Evolutionary conservation across 176 grass and related monocot genomes (phyloP).

Genomic region (Rhynchospora tenuis): DNA sequence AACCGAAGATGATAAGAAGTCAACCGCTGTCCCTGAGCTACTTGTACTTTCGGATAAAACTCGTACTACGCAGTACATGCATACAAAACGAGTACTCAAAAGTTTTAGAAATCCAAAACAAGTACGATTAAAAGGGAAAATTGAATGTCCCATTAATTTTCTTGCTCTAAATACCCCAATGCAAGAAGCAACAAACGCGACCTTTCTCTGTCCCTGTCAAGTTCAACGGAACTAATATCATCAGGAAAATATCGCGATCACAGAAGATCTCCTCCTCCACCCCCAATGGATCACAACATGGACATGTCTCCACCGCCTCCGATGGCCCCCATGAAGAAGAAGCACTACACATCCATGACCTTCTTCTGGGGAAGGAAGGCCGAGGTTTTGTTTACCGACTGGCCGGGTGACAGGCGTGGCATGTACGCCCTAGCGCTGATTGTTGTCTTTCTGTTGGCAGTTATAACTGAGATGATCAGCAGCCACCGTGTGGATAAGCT

Average conservation of each 20-base stretch:
- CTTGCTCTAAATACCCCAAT: not conserved
- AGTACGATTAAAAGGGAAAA: not conserved
- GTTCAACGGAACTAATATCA: not conserved
- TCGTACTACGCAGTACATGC: too few relatives aligned
- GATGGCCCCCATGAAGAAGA: not conserved
- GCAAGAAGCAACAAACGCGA: not conserved
- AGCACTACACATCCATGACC: slow-evolving; percentile 16
- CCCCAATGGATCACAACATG: slow-evolving; percentile 1
- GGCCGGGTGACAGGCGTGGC: slow-evolving; percentile 9
- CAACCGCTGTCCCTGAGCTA: too few relatives aligned
- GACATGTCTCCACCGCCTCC: not conserved
- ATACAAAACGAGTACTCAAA: too few relatives aligned
- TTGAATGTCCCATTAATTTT: not conserved
- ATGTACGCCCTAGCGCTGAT: slow-evolving; percentile 10
- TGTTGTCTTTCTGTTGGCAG: not conserved
- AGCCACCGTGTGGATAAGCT: not conserved
- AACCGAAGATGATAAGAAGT: too few relatives aligned
- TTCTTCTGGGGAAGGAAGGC: slow-evolving; percentile 27
- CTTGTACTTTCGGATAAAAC: too few relatives aligned
- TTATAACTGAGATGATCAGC: not conserved
- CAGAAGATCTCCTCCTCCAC: too few relatives aligned
- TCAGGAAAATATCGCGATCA: not conserved
- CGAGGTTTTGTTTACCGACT: not conserved
- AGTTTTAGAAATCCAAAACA: too few relatives aligned
- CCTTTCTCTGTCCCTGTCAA: not conserved